Evolutionary conservation across 176 grass and related monocot genomes (phyloP).

Genomic region (Carex cristatella): DNA sequence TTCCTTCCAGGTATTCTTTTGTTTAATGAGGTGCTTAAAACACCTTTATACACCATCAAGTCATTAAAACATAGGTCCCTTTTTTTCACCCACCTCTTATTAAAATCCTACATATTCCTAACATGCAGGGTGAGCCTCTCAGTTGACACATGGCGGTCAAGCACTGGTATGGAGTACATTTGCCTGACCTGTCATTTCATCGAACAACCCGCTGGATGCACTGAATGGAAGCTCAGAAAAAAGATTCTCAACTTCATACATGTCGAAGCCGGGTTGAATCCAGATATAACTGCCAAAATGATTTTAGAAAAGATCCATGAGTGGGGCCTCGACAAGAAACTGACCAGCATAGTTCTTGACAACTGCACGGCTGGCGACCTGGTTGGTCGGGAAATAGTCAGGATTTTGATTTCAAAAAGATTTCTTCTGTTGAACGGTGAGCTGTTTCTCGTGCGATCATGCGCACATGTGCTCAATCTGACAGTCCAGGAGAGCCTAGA

Average conservation of each 20-base stretch:
- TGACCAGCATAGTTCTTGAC: constrained; percentile 63
- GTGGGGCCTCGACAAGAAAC: constrained; percentile 75
- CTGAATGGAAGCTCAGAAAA: constrained; percentile 89
- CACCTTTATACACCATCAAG: background rate
- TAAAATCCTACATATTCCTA: background rate
- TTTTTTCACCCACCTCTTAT: too few species aligned
- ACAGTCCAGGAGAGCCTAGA: constrained; percentile 81
- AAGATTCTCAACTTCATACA: constrained; percentile 87
- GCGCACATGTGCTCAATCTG: constrained; percentile 66
- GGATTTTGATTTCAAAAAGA: constrained; percentile 52
- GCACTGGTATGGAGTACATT: constrained; percentile 59
- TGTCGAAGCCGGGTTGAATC: constrained; percentile 40
- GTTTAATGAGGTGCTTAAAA: background rate
- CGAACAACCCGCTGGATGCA: constrained; percentile 36
- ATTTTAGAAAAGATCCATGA: constrained; percentile 66
- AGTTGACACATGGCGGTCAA: constrained; percentile 79
- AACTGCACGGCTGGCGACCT: constrained; percentile 58
- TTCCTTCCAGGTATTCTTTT: constrained; percentile 30
- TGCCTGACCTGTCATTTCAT: constrained; percentile 91
- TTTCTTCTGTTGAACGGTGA: constrained; percentile 65
- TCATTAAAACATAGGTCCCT: background rate
- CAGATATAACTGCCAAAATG: constrained; percentile 43
- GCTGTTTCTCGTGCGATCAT: constrained; percentile 66
- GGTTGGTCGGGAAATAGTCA: constrained; percentile 63
- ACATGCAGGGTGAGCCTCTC: constrained; percentile 58